phyloP scores from a whole-genome alignment of 305 asterid species.

The Fraxinus dipetala region DNA sequence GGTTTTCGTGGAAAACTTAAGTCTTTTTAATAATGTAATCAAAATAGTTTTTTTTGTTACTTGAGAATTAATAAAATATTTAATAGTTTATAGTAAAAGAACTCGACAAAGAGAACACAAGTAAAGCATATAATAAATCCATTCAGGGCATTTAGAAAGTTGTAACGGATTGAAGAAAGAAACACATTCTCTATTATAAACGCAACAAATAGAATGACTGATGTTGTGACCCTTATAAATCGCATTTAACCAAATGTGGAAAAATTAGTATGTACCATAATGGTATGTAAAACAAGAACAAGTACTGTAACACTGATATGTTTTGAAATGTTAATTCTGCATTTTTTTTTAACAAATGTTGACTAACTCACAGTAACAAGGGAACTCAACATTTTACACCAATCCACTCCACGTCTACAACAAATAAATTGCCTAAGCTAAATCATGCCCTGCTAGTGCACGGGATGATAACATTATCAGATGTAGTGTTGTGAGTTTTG shows the following conservation, averaged over 20 bases:
- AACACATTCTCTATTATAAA: neutral
- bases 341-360: constrained; percentile 1
- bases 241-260: neutral
- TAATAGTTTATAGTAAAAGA: neutral
- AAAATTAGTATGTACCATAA: neutral
- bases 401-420: constrained; percentile 18
- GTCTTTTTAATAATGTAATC: neutral
- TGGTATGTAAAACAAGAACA: neutral
- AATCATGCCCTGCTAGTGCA: neutral
- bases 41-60: neutral
- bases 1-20: neutral
- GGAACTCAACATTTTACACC: constrained; percentile 34
- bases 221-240: neutral
- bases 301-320: neutral
- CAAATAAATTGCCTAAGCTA: neutral
- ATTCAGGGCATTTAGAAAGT: neutral
- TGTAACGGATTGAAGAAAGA: neutral
- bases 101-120: neutral
- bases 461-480: constrained; percentile 13
- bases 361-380: constrained; percentile 27
- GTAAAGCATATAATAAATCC: neutral
- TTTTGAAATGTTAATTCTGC: constrained; percentile 11
- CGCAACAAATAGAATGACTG: neutral
- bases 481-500: constrained; percentile 23
- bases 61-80: neutral